Conservation (phyloP, 805 yeast species). For the Clavispora vitiphila region DNA sequence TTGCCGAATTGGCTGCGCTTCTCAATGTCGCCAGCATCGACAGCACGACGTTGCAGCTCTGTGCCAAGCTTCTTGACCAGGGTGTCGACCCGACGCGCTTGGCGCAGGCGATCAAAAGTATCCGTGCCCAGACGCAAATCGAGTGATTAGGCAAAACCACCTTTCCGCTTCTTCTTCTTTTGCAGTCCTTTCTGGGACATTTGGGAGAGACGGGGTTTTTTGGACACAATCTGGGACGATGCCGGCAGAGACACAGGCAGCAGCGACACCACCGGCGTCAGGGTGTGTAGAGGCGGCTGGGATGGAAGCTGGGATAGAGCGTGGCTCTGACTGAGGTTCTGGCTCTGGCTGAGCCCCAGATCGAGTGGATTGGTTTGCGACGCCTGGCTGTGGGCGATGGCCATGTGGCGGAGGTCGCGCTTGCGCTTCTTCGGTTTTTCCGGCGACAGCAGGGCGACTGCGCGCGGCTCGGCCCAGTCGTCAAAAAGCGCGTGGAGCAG, state of each 20-base stretch:
- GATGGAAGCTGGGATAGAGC: not conserved
- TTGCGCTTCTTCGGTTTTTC: not conserved
- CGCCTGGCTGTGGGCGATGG: not conserved
- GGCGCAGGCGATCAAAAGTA: conserved; percentile 22
- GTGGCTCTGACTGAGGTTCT: too few species aligned
- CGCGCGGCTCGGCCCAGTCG: conserved; percentile 1
- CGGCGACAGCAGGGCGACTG: too few species aligned
- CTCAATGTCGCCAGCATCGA: conserved; percentile 21
- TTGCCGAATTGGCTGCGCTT: conserved; percentile 21
- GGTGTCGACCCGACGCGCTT: conserved; percentile 29
- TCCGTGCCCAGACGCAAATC: conserved; percentile 21
- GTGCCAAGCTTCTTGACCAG: conserved; percentile 29
- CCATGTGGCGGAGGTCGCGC: not conserved
- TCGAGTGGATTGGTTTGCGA: not conserved
- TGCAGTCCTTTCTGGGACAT: conserved; percentile 7
- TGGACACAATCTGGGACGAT: not conserved
- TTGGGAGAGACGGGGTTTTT: not conserved
- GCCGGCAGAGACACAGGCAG: not conserved
- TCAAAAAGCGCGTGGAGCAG: not conserved
- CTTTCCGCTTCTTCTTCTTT: conserved; percentile 39
- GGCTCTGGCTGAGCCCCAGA: too few species aligned
- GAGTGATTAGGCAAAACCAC: conserved; percentile 43
- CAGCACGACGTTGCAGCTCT: conserved; percentile 26
- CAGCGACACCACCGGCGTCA: too few species aligned
- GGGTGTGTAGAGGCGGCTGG: too few species aligned